Evolutionary conservation across 805 yeast genomes (phyloP), one percentile per base, ranked within the genome.

Genomic region (Teunomyces gatunensis): DNA sequence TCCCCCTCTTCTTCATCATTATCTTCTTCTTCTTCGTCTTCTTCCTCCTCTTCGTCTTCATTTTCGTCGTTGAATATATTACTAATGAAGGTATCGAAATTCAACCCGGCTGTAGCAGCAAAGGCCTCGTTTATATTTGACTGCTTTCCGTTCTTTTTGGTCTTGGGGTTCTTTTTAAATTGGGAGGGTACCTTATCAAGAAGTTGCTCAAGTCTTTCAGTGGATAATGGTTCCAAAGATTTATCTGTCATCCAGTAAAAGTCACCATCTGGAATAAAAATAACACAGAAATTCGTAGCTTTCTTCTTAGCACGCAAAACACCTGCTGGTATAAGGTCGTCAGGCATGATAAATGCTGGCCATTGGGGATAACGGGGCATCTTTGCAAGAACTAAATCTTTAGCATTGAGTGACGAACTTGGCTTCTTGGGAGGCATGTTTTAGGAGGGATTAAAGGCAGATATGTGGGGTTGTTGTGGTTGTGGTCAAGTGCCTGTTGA

Each of bases 281-380:
- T 69, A 12, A 73, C 78, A 54, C 78, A 74, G 49, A 55, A 59
- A 27, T 64, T 66, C 15, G 71, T 64, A 44, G 64, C 55, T 41
- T 68, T 67, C 59, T 66, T 67, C 56, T 70, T 65, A 25, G 61
- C 73, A 47, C 60, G 59, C 57, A 65, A 47, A 11, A 73, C 70
- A 21, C 63, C 60, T 2, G 58, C 52, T 1, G 77, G 75, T 12
- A 71, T 65, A 55, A 68, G 56, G 30, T 60, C 61, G 17, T 55
- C 52, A 2, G 79, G 78, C 72, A 67, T 68, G 44, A 77, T 71
- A 42, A 75, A 71, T 11, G 78, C 72, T 6, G 81, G 81, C 81
- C 81, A 77, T 12, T 73, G 69, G 1, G 77, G 75, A 53, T 63
- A 76, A 15, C 74, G 68, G 12, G 68, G 65, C 71, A 74, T 68